These are phyloP conservation scores for Trichoderma sp. DNA, from an alignment of 2,329 filamentous ascomycete genomes.

Conservation along the genomic window DNA sequence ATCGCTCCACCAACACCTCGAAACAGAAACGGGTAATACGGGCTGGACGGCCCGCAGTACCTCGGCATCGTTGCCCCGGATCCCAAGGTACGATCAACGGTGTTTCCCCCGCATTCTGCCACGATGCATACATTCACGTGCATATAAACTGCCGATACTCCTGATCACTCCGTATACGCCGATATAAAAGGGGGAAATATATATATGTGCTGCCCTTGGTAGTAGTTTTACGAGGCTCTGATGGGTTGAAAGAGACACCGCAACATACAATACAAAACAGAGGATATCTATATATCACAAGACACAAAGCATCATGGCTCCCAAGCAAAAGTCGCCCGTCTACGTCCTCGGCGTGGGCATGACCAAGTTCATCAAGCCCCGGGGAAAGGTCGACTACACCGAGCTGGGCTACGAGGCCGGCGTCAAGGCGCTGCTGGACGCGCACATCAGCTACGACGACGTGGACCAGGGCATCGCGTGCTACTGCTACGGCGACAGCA, in stretches of 20 bases:
- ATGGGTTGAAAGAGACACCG: not conserved
- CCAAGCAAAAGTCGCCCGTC: conserved; percentile 51
- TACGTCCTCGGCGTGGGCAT: conserved; percentile 98
- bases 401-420: conserved; percentile 92
- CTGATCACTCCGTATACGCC: not conserved
- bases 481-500: conserved; percentile 96
- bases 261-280: not conserved
- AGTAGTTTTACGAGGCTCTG: not conserved
- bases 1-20: not conserved
- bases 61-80: conserved; percentile 4
- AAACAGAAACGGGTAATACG: conserved; percentile 1
- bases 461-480: conserved; percentile 95
- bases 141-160: not conserved
- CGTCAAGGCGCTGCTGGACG: conserved; percentile 79
- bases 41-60: conserved; percentile 2
- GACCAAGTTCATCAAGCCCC: conserved; percentile 98
- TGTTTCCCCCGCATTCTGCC: conserved; percentile 3
- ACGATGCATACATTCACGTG: not conserved
- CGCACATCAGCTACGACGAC: conserved; percentile 93
- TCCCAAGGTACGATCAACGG: not conserved
- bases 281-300: not conserved
- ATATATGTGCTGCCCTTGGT: not conserved
- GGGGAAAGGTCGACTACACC: conserved; percentile 90
- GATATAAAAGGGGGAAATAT: not conserved
- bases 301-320: conserved; percentile 40